These are phyloP conservation scores for Polymyxa betae DNA, from an alignment of 208 protist species.

Conservation along the genomic window DNA sequence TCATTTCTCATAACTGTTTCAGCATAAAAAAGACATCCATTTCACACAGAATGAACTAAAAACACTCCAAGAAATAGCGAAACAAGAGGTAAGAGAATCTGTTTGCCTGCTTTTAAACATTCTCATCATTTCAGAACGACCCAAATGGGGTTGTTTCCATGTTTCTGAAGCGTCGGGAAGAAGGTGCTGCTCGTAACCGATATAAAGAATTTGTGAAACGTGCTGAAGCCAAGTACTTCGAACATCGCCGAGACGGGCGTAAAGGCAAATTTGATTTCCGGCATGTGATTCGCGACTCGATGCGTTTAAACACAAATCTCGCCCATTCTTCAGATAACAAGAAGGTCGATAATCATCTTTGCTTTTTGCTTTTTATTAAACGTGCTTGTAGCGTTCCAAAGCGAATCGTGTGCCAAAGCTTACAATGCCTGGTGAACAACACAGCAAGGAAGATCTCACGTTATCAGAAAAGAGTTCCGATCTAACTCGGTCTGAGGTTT, in stretches of 20 bases:
- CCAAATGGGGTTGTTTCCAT: neutral
- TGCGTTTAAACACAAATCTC: neutral
- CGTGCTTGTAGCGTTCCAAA: no score
- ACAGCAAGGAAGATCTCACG: neutral
- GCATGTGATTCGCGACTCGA: neutral
- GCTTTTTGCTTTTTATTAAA: no score
- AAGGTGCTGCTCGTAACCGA: neutral
- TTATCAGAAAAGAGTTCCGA: neutral
- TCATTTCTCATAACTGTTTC: neutral
- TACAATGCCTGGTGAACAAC: neutral
- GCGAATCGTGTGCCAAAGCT: neutral
- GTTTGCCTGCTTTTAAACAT: neutral
- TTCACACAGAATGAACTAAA: constrained; percentile 2
- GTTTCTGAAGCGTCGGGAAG: neutral
- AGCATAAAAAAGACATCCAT: neutral
- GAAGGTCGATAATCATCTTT: neutral
- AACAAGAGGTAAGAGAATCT: neutral
- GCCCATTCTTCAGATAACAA: neutral
- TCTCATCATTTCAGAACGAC: neutral
- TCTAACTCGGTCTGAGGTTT: neutral
- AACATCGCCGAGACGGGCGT: neutral
- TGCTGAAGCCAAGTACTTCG: neutral
- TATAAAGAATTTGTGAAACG: neutral
- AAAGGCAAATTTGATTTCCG: constrained; percentile 5
- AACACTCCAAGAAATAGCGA: neutral